Percentiles rank a stretch among this genome's conserved stretches.
Conservation (phyloP, 441 rosid species). For the Flueggea neowawraea region DNA sequence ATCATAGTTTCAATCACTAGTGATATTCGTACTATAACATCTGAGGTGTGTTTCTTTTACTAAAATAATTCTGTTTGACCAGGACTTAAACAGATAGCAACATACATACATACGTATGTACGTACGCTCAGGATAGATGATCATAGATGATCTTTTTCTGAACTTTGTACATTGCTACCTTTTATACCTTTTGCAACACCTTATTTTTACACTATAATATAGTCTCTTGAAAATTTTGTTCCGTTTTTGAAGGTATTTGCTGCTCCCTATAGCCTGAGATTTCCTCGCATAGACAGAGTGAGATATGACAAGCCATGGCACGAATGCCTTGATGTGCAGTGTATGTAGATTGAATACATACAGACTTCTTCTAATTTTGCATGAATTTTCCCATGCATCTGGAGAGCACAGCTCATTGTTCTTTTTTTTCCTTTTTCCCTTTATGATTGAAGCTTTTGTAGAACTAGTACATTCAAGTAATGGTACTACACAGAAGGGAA, state of each 20-base stretch:
- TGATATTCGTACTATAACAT: slow-evolving; percentile 92
- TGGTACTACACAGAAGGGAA: slow-evolving; percentile 79
- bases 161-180: too few relatives aligned
- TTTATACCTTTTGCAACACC: too few relatives aligned
- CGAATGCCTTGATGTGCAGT: slow-evolving; percentile 93
- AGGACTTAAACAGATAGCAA: neutral
- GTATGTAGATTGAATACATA: slow-evolving; percentile 39
- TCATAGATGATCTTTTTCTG: too few relatives aligned
- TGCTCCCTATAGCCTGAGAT: slow-evolving; percentile 95
- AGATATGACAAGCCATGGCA: slow-evolving; percentile 99
- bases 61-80: neutral
- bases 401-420: neutral
- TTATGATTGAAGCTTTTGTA: slow-evolving; percentile 62
- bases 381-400: neutral
- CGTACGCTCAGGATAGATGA: too few relatives aligned
- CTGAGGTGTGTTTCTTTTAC: slow-evolving; percentile 63
- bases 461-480: slow-evolving; percentile 88
- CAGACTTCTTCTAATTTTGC: slow-evolving; percentile 9
- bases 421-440: slow-evolving; percentile 8
- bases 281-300: slow-evolving; percentile 96
- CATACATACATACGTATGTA: neutral
- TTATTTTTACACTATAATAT: too few relatives aligned
- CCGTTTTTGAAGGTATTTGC: slow-evolving; percentile 67
- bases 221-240: neutral
- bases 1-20: slow-evolving; percentile 86